Conservation (phyloP, 768 basidiomycete genomes). For the Amanita thiersii region DNA sequence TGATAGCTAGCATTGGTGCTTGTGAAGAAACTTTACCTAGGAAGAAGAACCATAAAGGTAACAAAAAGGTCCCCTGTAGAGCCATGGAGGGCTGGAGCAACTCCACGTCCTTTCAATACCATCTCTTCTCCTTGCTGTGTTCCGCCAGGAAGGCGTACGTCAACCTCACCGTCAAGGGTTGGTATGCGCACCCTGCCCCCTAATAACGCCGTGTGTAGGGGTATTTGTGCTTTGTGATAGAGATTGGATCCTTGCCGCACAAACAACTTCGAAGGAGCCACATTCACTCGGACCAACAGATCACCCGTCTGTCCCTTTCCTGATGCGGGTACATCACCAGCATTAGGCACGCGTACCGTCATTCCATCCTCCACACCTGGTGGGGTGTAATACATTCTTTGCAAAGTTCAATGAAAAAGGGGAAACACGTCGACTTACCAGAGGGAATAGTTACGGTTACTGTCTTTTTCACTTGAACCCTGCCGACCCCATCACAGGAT, state of each 20-base stretch:
- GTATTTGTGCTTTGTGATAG: conserved; percentile 84
- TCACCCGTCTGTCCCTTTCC: conserved; percentile 79
- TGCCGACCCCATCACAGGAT: conserved; percentile 79
- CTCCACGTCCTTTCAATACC: conserved; percentile 84
- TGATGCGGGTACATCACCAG: conserved; percentile 78
- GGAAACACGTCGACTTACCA: conserved; percentile 39
- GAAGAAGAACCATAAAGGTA: conserved; percentile 79
- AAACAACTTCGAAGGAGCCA: conserved; percentile 78
- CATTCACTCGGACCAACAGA: conserved; percentile 79
- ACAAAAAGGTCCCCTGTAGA: conserved; percentile 84
- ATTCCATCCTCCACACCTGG: conserved; percentile 93
- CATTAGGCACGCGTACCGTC: conserved; percentile 72
- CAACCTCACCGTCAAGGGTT: conserved; percentile 92
- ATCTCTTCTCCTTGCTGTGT: conserved; percentile 98
- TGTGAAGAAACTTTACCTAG: conserved; percentile 53
- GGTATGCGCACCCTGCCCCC: conserved; percentile 90
- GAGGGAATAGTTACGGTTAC: conserved; percentile 81
- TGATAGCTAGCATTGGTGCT: conserved; percentile 6
- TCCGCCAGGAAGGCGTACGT: conserved; percentile 84
- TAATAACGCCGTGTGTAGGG: conserved; percentile 86
- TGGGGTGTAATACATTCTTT: conserved; percentile 6
- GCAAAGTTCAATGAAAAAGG: conserved; percentile 6
- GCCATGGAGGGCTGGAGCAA: conserved; percentile 49
- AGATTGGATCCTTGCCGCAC: conserved; percentile 87
- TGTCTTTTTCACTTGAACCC: conserved; percentile 71